phyloP scores from a whole-genome alignment of 2,329 filamentous ascomycete species.

The Talaromyces amestolkiae region DNA sequence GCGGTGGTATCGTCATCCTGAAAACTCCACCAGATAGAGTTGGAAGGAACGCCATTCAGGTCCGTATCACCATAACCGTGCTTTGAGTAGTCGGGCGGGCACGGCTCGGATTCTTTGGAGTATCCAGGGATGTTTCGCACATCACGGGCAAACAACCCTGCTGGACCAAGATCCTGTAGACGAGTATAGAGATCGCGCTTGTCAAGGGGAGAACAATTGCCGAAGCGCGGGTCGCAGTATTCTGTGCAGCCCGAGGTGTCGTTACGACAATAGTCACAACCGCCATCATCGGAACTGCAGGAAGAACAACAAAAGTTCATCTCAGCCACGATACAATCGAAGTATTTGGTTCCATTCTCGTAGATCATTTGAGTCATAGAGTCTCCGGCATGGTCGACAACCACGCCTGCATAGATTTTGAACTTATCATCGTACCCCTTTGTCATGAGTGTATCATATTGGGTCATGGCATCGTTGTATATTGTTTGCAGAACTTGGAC shows the following conservation, averaged over 20 bases:
- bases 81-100: neutral
- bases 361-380: neutral
- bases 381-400: neutral
- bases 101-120: neutral
- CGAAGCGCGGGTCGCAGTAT: neutral
- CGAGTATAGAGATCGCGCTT: neutral
- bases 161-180: neutral
- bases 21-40: neutral
- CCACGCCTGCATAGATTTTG: neutral
- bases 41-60: neutral
- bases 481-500: neutral
- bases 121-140: neutral
- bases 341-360: neutral
- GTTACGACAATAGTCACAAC: neutral
- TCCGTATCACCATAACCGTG: neutral
- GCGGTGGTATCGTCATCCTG: neutral
- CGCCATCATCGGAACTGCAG: neutral
- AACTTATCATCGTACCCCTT: neutral
- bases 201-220: neutral
- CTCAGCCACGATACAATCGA: neutral
- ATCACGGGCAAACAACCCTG: neutral
- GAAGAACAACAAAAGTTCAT: neutral
- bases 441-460: neutral
- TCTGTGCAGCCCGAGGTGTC: neutral
- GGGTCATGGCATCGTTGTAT: neutral